Conservation (phyloP, 768 basidiomycete genomes). For the Fibroporia radiculosa region DNA sequence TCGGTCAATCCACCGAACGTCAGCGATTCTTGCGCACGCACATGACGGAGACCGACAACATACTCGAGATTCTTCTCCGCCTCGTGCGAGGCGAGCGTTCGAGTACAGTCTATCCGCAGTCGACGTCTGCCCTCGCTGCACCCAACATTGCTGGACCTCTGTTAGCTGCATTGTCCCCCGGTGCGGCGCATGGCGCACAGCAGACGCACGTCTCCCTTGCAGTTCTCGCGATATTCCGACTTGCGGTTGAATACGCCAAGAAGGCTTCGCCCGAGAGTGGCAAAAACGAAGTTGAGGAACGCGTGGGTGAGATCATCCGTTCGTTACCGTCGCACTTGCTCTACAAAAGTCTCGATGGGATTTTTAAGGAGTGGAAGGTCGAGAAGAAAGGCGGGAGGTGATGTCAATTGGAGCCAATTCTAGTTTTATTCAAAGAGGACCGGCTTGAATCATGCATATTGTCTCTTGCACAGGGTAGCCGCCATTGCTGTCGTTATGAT, state of each 20-base stretch:
- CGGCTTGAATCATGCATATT: no score
- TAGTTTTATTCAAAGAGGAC: no score
- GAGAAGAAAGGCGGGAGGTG: conserved; percentile 74
- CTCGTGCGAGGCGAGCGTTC: conserved; percentile 87
- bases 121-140: conserved; percentile 51
- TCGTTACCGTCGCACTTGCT: conserved; percentile 81
- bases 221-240: conserved; percentile 83
- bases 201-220: conserved; percentile 95
- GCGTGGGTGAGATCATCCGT: conserved; percentile 83
- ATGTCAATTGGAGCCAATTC: no score
- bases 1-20: conserved; percentile 67
- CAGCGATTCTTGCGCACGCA: conserved; percentile 86
- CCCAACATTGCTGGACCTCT: conserved; percentile 64
- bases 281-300: conserved; percentile 63
- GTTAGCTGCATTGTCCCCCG: conserved; percentile 59
- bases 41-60: conserved; percentile 77
- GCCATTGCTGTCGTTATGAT: no score
- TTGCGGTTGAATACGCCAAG: conserved; percentile 75
- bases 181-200: conserved; percentile 75
- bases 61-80: conserved; percentile 88
- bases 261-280: conserved; percentile 62
- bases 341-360: conserved; percentile 87
- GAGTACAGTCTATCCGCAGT: conserved; percentile 52
- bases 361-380: conserved; percentile 88
- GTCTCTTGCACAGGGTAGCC: no score